phyloP scores from a whole-genome alignment of 495 filamentous ascomycete species.

The Neurospora sp. region DNA sequence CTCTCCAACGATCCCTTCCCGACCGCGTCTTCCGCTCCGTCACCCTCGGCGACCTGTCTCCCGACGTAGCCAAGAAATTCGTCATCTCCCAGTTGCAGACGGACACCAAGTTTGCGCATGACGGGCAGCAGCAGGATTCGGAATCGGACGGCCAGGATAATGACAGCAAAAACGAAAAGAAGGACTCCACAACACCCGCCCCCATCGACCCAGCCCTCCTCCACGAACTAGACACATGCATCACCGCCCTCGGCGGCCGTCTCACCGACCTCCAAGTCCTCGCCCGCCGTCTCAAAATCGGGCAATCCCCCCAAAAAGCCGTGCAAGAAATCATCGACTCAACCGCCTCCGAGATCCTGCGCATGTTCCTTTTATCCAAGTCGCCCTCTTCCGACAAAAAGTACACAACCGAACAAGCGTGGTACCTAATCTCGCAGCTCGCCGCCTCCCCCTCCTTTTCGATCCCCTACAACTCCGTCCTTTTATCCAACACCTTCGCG shows the following conservation, averaged over 20 bases:
- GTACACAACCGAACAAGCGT: slow-evolving; percentile 80
- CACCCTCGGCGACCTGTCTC: slow-evolving; percentile 72
- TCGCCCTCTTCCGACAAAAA: slow-evolving; percentile 33
- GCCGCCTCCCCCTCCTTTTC: slow-evolving; percentile 21
- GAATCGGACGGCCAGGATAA: not conserved
- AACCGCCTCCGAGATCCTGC: slow-evolving; percentile 78
- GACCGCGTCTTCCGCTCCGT: slow-evolving; percentile 86
- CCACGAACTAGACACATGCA: slow-evolving; percentile 67
- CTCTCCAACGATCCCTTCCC: slow-evolving; percentile 75
- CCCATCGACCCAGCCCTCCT: slow-evolving; percentile 29
- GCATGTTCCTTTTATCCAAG: slow-evolving; percentile 70
- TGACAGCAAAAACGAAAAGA: not conserved
- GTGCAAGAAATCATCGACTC: slow-evolving; percentile 83
- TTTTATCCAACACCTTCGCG: slow-evolving; percentile 65
- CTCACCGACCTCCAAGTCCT: slow-evolving; percentile 92
- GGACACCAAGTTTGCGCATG: not conserved
- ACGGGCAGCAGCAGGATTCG: slow-evolving; percentile 10
- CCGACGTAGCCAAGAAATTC: slow-evolving; percentile 77
- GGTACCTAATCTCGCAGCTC: slow-evolving; percentile 72
- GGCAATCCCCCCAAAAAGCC: slow-evolving; percentile 77
- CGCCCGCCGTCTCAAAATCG: slow-evolving; percentile 78
- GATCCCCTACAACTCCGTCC: slow-evolving; percentile 71
- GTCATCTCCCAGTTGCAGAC: slow-evolving; percentile 73
- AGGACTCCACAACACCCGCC: slow-evolving; percentile 14
- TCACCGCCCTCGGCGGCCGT: slow-evolving; percentile 73